Evolutionary conservation across 495 filamentous ascomycete species (phyloP), one percentile per base, ranked within the genome.

Genomic region (Xylaria bambusicola): DNA sequence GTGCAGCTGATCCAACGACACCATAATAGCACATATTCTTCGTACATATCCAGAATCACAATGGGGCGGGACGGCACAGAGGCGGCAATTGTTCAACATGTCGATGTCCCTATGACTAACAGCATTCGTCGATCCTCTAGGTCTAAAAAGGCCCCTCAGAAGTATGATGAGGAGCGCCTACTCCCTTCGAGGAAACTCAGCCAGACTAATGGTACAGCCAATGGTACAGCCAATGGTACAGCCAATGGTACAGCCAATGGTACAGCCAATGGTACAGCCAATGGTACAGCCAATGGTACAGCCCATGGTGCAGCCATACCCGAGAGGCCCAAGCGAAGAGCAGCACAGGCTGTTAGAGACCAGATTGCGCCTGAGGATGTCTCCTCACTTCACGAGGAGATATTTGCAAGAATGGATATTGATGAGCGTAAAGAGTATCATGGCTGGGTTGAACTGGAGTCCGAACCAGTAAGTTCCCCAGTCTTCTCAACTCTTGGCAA

Each of bases 381-480:
- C n/a, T 62, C 67, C 2, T 46, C 71, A 21, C 55, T 79, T 9
- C 61, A 79, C 6, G 75, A 76, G 9, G 61, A 67, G 2, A 63
- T 72, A 3, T 61, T 81, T 3, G 58, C 48, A 8, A 72, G 70
- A 1, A 78, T 77, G 70, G 58, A 60, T 15, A 61, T 62, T 7
- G 64, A 79, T 38, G 81, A 84, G 52, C 72, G 71, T 7, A 62
- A 68, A 12, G 74, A 75, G 29, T 83, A 80, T 73, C 65, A 64
- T 1, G 92, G 91, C 23, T 98, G 92, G 80, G 88, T 87, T 45
- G 92, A 97, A 66, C 79, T 97, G 36, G 92, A 96, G 70, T 95
- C 91, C 0, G 93, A 98, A 55, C 94, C 94, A 2, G 92, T 92
- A 74, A 69, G 83, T 42, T 26, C 44, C 55, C 20, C 15, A 6